A percentile compares a stretch with the other conserved stretches of the same genome.
phyloP scores from a whole-genome alignment of 2,329 filamentous ascomycete genomes.

The Albophoma yamanashiensis region DNA sequence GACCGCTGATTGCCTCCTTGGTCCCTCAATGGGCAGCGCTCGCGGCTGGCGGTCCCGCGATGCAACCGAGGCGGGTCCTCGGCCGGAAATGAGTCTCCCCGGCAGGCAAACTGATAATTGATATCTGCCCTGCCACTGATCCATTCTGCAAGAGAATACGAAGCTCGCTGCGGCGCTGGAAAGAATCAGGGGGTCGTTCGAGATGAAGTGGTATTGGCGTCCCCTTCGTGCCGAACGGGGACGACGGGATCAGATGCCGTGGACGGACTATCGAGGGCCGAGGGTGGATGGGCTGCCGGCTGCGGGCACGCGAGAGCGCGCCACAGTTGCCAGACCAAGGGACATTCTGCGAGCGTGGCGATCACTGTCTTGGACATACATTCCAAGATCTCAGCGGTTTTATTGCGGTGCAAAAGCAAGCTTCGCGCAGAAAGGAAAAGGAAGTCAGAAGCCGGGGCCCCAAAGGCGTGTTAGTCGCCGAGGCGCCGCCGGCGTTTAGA shows the following conservation, averaged over 20 bases:
- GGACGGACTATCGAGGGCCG: neutral
- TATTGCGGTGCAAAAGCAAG: neutral
- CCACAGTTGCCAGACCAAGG: neutral
- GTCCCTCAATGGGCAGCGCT: neutral
- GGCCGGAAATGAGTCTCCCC: neutral
- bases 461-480: neutral
- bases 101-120: neutral
- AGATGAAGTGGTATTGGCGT: neutral
- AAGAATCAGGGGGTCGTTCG: neutral
- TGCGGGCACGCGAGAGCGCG: neutral
- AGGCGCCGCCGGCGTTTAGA: neutral
- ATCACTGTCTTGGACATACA: neutral
- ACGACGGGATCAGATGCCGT: neutral
- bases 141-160: neutral
- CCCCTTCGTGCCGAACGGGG: neutral
- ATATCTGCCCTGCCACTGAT: neutral
- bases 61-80: neutral
- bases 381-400: neutral
- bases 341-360: neutral
- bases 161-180: neutral
- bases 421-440: neutral
- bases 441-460: neutral
- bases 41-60: neutral
- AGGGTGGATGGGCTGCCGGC: too few relatives aligned
- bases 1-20: neutral